Evolutionary conservation across 257 asterid species (phyloP).

Genomic region (Henckelia pumila): DNA sequence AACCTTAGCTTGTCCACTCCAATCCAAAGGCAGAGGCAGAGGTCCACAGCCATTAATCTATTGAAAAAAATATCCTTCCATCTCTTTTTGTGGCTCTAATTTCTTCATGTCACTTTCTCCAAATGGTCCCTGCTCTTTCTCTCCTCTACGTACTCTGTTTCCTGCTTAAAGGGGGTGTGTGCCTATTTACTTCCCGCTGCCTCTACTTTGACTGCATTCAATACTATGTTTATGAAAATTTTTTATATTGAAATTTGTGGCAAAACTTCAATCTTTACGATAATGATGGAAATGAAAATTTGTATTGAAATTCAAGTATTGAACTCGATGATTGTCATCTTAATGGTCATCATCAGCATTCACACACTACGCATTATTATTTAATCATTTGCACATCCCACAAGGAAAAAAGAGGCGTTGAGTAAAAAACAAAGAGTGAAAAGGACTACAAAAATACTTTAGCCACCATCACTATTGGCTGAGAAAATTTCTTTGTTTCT

Average conservation of each 20-base stretch:
- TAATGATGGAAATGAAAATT: neutral
- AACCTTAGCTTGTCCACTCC: neutral
- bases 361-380: slow-evolving; percentile 3
- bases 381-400: neutral
- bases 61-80: neutral
- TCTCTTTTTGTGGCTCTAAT: slow-evolving; percentile 19
- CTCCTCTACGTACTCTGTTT: slow-evolving; percentile 25
- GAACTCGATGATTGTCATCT: slow-evolving; percentile 13
- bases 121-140: slow-evolving; percentile 39
- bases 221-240: slow-evolving; percentile 16
- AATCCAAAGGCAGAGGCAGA: neutral
- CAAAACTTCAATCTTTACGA: neutral
- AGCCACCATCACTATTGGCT: slow-evolving; percentile 14
- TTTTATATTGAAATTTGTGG: neutral
- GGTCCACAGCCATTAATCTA: neutral
- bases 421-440: slow-evolving; percentile 8
- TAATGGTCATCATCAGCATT: slow-evolving; percentile 21
- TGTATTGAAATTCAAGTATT: neutral
- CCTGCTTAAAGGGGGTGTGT: slow-evolving; percentile 20
- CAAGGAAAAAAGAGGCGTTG: neutral
- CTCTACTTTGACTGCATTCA: slow-evolving; percentile 14
- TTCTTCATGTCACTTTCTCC: slow-evolving; percentile 28
- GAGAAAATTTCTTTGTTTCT: slow-evolving; percentile 16
- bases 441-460: slow-evolving; percentile 21
- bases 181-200: slow-evolving; percentile 14